A percentile compares a stretch with the other conserved stretches of the same genome.
phyloP scores from a whole-genome alignment of 2,329 filamentous ascomycete genomes.

The Eutypa lata region DNA sequence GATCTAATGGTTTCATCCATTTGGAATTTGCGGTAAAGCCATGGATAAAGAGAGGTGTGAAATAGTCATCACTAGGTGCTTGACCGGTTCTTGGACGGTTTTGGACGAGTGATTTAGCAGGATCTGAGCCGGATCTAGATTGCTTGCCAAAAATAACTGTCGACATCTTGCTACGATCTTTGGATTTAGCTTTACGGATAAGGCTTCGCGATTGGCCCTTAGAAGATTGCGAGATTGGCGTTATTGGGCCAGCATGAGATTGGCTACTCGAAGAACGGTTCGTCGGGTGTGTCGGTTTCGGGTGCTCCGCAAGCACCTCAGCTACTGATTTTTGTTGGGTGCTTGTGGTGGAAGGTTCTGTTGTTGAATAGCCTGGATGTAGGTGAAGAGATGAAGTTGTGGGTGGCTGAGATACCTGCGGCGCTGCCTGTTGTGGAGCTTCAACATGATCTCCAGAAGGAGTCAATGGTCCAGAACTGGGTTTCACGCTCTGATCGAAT shows the following conservation, averaged over 20 bases:
- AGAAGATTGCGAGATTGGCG: conserved; percentile 26
- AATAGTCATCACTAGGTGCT: conserved; percentile 59
- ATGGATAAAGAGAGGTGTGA: conserved; percentile 59
- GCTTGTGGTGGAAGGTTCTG: conserved; percentile 22
- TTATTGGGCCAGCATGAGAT: conserved; percentile 21
- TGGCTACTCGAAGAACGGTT: conserved; percentile 13
- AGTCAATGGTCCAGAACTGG: conserved; percentile 3
- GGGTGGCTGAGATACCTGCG: background rate
- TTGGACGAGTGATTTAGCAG: conserved; percentile 34
- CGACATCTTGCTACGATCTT: conserved; percentile 64
- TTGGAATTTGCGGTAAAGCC: conserved; percentile 52
- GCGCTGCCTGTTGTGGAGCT: conserved; percentile 1
- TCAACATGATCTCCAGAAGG: conserved; percentile 2
- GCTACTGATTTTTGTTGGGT: conserved; percentile 29
- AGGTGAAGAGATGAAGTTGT: conserved; percentile 1
- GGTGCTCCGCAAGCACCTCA: conserved; percentile 26
- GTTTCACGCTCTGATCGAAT: background rate
- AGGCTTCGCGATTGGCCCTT: conserved; percentile 29
- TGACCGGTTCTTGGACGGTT: conserved; percentile 38
- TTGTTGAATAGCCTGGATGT: conserved; percentile 15
- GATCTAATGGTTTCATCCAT: conserved; percentile 63
- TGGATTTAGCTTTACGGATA: conserved; percentile 49
- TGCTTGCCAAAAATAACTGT: conserved; percentile 78
- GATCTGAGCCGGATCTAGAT: conserved; percentile 46
- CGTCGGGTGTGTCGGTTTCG: conserved; percentile 1